A percentile compares a stretch with the other conserved stretches of the same genome.
phyloP scores from a whole-genome alignment of 2,329 filamentous ascomycete genomes.

The Beauveria scarabaeidicola region DNA sequence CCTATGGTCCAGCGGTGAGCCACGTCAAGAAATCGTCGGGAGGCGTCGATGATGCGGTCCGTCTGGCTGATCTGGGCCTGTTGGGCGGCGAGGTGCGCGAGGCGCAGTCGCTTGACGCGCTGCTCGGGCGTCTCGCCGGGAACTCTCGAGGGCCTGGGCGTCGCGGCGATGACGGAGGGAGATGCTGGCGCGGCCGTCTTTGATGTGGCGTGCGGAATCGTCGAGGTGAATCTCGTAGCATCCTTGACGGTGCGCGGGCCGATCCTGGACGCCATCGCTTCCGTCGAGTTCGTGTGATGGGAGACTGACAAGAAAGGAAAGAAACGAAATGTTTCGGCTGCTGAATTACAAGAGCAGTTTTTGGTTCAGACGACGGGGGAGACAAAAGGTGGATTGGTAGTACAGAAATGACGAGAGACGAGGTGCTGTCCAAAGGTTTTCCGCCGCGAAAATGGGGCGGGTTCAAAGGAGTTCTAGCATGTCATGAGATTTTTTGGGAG shows the following conservation, averaged over 20 bases:
- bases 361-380: neutral
- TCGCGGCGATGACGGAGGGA: constrained; percentile 12
- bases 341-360: too few species aligned
- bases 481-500: constrained; percentile 13
- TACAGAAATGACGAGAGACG: neutral
- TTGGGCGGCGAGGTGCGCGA: constrained; percentile 59
- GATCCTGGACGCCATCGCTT: constrained; percentile 33
- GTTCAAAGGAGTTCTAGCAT: constrained; percentile 8
- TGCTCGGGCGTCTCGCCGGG: constrained; percentile 57
- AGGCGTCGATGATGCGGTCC: constrained; percentile 40
- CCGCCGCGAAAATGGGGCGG: constrained; percentile 8
- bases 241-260: constrained; percentile 64
- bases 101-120: constrained; percentile 59
- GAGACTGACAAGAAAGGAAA: neutral
- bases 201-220: constrained; percentile 54
- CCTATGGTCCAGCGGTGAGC: constrained; percentile 48
- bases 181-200: constrained; percentile 38
- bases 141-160: constrained; percentile 21
- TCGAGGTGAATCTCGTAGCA: constrained; percentile 61
- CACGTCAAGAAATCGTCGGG: constrained; percentile 44
- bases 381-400: neutral
- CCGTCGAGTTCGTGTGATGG: neutral
- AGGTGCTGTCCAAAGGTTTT: constrained; percentile 2
- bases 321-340: neutral
- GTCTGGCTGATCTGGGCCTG: constrained; percentile 46